Conservation (phyloP, 2,329 filamentous ascomycete species). For the Fusarium armeniacum region DNA sequence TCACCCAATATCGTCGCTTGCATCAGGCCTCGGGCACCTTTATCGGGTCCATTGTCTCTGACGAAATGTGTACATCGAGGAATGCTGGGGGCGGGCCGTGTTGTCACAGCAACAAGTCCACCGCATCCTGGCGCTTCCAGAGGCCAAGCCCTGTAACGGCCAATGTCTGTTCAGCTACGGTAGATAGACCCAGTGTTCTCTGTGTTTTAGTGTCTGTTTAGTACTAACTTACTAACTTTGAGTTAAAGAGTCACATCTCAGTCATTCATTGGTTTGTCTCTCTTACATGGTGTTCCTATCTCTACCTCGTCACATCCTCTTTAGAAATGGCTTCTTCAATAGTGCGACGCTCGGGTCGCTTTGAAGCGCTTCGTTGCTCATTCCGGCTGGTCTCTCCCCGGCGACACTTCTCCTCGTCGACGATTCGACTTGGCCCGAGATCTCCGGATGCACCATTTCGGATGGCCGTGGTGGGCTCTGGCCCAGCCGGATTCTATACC, state of each 20-base stretch:
- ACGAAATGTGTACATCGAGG: conserved; percentile 34
- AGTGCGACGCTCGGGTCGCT: conserved; percentile 19
- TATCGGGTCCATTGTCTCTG: conserved; percentile 35
- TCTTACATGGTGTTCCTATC: conserved; percentile 9
- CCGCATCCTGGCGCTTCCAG: conserved; percentile 23
- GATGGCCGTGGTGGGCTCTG: conserved; percentile 91
- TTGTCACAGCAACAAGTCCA: conserved; percentile 49
- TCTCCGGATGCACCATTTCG: conserved; percentile 71
- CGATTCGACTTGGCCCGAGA: conserved; percentile 33
- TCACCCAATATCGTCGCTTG: conserved; percentile 6
- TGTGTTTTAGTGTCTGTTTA: not conserved
- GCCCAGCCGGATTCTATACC: conserved; percentile 96
- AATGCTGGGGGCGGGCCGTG: conserved; percentile 23
- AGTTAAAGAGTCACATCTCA: conserved; percentile 34
- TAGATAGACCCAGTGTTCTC: not conserved
- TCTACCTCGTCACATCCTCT: not conserved
- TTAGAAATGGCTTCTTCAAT: conserved; percentile 30
- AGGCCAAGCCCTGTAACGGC: not conserved
- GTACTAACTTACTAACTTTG: not conserved
- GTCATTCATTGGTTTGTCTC: conserved; percentile 8
- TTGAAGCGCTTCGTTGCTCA: conserved; percentile 1
- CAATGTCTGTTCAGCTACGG: not conserved
- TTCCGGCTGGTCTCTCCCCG: not conserved
- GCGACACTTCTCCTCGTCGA: conserved; percentile 12
- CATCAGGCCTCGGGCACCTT: conserved; percentile 1